Evolutionary conservation across 331 rosid species (phyloP), one percentile per base, ranked within the genome.

Genomic region (Acacia concinna): DNA sequence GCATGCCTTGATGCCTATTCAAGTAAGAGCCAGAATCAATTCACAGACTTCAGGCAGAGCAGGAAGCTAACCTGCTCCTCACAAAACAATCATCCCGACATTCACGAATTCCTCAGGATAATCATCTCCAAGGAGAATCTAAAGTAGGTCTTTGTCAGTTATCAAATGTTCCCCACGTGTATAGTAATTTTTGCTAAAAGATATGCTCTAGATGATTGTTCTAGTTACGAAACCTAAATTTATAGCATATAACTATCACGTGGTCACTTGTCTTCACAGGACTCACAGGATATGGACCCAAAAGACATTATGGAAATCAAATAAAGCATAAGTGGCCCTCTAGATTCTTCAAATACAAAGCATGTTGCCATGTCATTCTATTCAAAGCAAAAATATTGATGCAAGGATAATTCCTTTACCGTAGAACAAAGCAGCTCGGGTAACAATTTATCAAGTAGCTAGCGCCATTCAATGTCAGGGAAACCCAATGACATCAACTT

Each of bases 1-100:
- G 94, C 98, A 93, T 64, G 97, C 99, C 1, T 82, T 96, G 84
- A 93, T 93, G 88, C 81, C 97, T n/a, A 96, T 96, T 78, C 99
- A 96, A 84, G 94, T 96, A 63, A 78, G 97, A 85, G 96, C 99
- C 41, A 91, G 99, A 38, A 82, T n/a, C n/a, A n/a, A n/a, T 86
- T 57, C 88, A 88, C 47, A 83, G 99, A 82, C 82, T 96, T 84
- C 91, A 88, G 75, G 79, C 79, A 86, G 83, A 83, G 34, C 93
- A 88, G 59, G 96, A 87, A 63, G 78, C 81, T 67, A 83, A 79
- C 69, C 82, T 67, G 20, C 78, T 67, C 21, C 34, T 40, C 28
- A 68, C 65, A 77, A 82, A 69, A 35, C 88, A 75, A 40, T 72
- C 81, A 32, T 38, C 78, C 13, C 71, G 69, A 25, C 67, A 27